Evolutionary conservation across 176 grass and related monocot genomes (phyloP).

Genomic region (Triticum dicoccoides): DNA sequence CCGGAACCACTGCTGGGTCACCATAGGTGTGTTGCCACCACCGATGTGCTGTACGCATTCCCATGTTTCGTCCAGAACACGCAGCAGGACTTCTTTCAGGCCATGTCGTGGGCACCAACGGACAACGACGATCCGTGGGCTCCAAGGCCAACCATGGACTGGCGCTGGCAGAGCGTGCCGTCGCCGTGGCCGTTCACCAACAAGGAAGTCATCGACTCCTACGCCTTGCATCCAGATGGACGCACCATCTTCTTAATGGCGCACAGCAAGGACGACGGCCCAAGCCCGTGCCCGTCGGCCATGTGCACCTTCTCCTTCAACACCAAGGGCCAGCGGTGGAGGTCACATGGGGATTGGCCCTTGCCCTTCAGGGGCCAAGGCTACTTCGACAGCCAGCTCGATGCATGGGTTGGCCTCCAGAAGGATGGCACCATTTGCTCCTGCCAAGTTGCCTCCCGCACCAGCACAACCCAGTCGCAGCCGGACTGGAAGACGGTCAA

Average conservation of each 20-base stretch:
- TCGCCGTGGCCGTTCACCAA: not conserved
- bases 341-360: not conserved
- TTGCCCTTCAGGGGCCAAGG: not conserved
- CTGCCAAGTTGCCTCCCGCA: not conserved
- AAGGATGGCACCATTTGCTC: not conserved
- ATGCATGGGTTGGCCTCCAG: slow-evolving; percentile 17
- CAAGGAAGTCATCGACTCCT: not conserved
- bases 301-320: not conserved
- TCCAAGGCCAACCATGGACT: not conserved
- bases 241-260: slow-evolving; percentile 4
- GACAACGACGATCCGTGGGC: not conserved
- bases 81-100: not conserved
- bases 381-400: not conserved
- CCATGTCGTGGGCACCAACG: not conserved
- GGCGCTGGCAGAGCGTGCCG: not conserved
- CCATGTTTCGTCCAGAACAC: not conserved
- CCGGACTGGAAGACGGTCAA: not conserved
- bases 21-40: not conserved
- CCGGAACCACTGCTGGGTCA: not conserved
- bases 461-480: not conserved
- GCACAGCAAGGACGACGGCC: not conserved
- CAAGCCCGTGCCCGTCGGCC: too few species aligned
- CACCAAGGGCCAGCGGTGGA: not conserved
- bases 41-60: not conserved
- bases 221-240: not conserved